Evolutionary conservation across 345 rosid genomes (phyloP).

Genomic region (Hibiscus tridactylites): DNA sequence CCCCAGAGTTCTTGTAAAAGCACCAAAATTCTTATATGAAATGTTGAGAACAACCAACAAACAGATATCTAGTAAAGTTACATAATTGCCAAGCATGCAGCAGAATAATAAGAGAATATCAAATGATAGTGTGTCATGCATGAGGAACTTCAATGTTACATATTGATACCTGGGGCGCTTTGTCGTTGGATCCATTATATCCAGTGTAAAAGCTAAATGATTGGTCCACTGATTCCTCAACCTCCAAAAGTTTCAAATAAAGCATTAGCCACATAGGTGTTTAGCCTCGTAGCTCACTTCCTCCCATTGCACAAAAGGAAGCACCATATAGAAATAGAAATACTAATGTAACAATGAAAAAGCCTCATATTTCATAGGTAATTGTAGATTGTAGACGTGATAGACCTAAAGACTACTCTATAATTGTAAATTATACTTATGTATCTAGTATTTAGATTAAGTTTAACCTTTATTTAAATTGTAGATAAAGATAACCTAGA

Average conservation of each 20-base stretch:
- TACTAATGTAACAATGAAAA: not conserved
- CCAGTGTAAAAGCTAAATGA: constrained; percentile 64
- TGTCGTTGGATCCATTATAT: constrained; percentile 55
- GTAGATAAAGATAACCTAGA: too few species aligned
- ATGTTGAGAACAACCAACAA: not conserved
- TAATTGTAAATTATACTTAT: too few species aligned
- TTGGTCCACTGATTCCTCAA: constrained; percentile 57
- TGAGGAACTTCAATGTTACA: constrained; percentile 13
- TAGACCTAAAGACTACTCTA: too few species aligned
- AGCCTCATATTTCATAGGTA: not conserved
- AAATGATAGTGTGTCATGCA: not conserved
- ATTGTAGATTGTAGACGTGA: too few species aligned
- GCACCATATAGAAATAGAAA: not conserved
- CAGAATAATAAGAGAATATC: not conserved
- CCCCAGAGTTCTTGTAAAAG: constrained; percentile 68
- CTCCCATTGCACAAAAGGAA: not conserved
- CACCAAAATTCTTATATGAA: constrained; percentile 7
- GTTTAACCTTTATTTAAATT: too few species aligned
- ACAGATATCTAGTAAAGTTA: not conserved
- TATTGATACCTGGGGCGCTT: constrained; percentile 65
- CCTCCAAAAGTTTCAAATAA: constrained; percentile 33
- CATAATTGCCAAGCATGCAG: not conserved
- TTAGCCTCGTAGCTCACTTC: not conserved
- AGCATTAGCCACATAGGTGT: constrained; percentile 18
- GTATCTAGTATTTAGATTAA: too few species aligned